phyloP scores from a whole-genome alignment of 495 filamentous ascomycete species.

The Hypoxylon fragiforme region DNA sequence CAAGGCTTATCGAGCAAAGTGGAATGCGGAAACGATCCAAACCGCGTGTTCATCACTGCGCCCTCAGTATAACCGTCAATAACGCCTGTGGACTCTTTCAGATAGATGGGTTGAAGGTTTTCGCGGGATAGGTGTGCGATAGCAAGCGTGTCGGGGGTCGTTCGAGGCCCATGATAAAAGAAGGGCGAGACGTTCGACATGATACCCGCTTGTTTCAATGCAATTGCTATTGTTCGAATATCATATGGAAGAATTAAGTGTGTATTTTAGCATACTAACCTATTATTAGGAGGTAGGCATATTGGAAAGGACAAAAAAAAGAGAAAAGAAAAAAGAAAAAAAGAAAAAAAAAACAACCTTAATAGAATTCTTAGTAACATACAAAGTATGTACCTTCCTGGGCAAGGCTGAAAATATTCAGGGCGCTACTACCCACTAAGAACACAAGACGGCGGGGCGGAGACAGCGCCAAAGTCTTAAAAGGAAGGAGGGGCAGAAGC shows the following conservation, averaged over 20 bases:
- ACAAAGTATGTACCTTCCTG: not conserved
- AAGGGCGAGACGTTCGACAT: slow-evolving; percentile 65
- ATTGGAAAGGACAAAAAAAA: too few species aligned
- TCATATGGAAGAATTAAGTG: too few species aligned
- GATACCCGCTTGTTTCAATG: not conserved
- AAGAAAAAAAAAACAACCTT: too few species aligned
- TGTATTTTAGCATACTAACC: too few species aligned
- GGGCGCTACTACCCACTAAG: too few species aligned
- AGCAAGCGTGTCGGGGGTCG: slow-evolving; percentile 63
- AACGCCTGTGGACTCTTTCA: slow-evolving; percentile 61
- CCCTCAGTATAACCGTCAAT: slow-evolving; percentile 77
- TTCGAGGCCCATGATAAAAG: slow-evolving; percentile 61
- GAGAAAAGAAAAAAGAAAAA: too few species aligned
- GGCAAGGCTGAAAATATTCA: not conserved
- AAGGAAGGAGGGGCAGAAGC: too few species aligned
- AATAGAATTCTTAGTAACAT: too few species aligned
- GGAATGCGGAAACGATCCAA: slow-evolving; percentile 90
- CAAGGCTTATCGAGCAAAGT: slow-evolving; percentile 81
- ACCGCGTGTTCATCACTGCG: slow-evolving; percentile 87
- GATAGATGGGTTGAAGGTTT: slow-evolving; percentile 72
- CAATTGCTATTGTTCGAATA: not conserved
- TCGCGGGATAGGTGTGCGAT: slow-evolving; percentile 86
- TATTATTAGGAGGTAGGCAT: too few species aligned
- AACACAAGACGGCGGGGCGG: too few species aligned
- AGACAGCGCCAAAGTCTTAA: too few species aligned